Conservation (phyloP, 306 rosid genomes). For the Casuarina cunninghamiana region DNA sequence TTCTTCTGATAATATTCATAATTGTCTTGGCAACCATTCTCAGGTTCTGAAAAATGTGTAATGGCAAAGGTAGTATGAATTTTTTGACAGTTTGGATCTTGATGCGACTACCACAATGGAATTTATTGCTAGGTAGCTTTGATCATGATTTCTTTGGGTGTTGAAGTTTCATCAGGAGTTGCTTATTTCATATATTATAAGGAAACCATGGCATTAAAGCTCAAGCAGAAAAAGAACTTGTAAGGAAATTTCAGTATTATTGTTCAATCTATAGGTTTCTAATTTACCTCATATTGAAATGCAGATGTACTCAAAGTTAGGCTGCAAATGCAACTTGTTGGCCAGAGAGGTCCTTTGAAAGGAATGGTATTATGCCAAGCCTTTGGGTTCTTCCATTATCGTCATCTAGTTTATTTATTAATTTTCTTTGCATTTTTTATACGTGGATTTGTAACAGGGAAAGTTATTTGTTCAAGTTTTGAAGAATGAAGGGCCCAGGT, state of each 20-base stretch:
- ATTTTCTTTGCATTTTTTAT: slow-evolving; percentile 21
- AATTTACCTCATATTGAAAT: slow-evolving; percentile 33
- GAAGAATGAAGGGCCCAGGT: slow-evolving; percentile 82
- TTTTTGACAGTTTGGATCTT: slow-evolving; percentile 7
- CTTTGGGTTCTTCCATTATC: slow-evolving; percentile 23
- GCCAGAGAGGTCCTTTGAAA: slow-evolving; percentile 83
- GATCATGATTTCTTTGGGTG: slow-evolving; percentile 12
- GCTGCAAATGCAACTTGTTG: slow-evolving; percentile 98
- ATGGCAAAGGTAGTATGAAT: background rate
- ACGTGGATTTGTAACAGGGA: slow-evolving; percentile 55
- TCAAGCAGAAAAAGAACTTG: slow-evolving; percentile 2
- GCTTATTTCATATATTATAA: slow-evolving; percentile 3
- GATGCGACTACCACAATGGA: background rate
- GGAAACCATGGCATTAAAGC: background rate
- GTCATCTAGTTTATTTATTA: slow-evolving; percentile 29
- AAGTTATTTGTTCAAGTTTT: slow-evolving; percentile 51
- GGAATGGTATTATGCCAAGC: slow-evolving; percentile 76
- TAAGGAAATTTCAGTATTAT: slow-evolving; percentile 7
- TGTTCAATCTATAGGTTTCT: slow-evolving; percentile 4
- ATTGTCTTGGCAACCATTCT: slow-evolving; percentile 15
- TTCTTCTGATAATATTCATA: background rate
- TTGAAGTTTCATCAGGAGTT: slow-evolving; percentile 16
- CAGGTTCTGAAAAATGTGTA: slow-evolving; percentile 6
- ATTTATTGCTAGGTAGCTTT: background rate
- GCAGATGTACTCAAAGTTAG: slow-evolving; percentile 96